A percentile compares a stretch with the other conserved stretches of the same genome.
phyloP scores from a whole-genome alignment of 139 green algal genomes.

The Asterochloris sp. region DNA sequence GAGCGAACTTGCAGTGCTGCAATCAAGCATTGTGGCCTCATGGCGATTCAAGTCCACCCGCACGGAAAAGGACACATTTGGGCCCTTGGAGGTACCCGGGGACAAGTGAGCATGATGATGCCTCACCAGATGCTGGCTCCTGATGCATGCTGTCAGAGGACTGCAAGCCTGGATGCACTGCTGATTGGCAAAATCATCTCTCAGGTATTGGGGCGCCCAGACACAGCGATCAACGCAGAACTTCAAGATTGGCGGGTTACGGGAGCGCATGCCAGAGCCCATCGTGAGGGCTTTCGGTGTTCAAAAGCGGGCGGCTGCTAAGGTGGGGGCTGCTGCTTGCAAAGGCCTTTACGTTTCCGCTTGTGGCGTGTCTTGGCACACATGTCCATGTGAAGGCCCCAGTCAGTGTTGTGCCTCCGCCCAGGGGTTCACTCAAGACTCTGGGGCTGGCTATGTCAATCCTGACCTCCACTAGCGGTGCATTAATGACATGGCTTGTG shows the following conservation, averaged over 20 bases:
- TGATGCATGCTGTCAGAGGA: not conserved
- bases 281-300: constrained; percentile 89
- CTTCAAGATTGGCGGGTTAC: constrained; percentile 93
- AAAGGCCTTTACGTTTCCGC: no score
- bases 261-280: constrained; percentile 90
- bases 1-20: no score
- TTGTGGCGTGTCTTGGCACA: no score
- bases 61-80: constrained; percentile 84
- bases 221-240: constrained; percentile 94
- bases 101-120: constrained; percentile 55
- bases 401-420: no score
- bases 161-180: not conserved
- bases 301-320: constrained; percentile 83
- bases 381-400: no score
- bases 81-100: constrained; percentile 76
- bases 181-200: not conserved
- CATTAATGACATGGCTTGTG: no score
- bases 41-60: constrained; percentile 32
- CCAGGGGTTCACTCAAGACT: no score
- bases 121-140: not conserved
- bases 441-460: no score
- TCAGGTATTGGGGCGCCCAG: constrained; percentile 96
- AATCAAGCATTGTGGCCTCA: no score
- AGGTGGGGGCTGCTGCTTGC: constrained; percentile 34
- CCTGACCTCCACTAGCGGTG: no score